Percentiles rank a stretch among this genome's conserved stretches.
phyloP scores from a whole-genome alignment of 306 rosid genomes.

The Lagenaria siceraria region DNA sequence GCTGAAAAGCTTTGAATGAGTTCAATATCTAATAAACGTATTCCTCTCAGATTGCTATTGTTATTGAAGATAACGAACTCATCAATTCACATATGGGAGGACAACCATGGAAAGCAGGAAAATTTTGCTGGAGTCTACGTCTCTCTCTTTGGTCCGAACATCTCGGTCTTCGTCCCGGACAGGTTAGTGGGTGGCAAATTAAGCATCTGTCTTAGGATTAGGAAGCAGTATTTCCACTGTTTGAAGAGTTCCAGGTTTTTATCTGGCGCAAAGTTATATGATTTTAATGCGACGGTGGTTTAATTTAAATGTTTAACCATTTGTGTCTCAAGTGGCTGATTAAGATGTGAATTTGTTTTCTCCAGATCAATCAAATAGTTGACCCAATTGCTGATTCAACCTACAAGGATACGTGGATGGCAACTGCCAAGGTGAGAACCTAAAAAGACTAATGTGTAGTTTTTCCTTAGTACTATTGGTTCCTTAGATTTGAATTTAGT shows the following conservation, averaged over 20 bases:
- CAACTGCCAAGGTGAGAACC: slow-evolving; percentile 74
- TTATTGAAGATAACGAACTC: slow-evolving; percentile 76
- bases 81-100: slow-evolving; percentile 74
- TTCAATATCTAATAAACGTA: background rate
- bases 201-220: background rate
- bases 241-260: background rate
- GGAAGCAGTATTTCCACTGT: background rate
- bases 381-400: slow-evolving; percentile 81
- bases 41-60: slow-evolving; percentile 60
- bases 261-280: background rate
- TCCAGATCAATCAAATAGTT: slow-evolving; percentile 48
- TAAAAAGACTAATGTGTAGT: background rate
- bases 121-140: slow-evolving; percentile 70
- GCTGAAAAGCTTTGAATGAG: background rate
- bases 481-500: background rate
- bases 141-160: slow-evolving; percentile 92
- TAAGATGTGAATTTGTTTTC: slow-evolving; percentile 10
- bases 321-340: slow-evolving; percentile 11
- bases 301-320: background rate
- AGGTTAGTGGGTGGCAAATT: slow-evolving; percentile 34
- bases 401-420: slow-evolving; percentile 89
- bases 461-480: background rate
- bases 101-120: slow-evolving; percentile 90
- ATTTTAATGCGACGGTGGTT: background rate
- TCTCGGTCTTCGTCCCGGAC: slow-evolving; percentile 67